Evolutionary conservation across 2,329 filamentous ascomycete genomes (phyloP).

Genomic region (Thielaviopsis cerberus): DNA sequence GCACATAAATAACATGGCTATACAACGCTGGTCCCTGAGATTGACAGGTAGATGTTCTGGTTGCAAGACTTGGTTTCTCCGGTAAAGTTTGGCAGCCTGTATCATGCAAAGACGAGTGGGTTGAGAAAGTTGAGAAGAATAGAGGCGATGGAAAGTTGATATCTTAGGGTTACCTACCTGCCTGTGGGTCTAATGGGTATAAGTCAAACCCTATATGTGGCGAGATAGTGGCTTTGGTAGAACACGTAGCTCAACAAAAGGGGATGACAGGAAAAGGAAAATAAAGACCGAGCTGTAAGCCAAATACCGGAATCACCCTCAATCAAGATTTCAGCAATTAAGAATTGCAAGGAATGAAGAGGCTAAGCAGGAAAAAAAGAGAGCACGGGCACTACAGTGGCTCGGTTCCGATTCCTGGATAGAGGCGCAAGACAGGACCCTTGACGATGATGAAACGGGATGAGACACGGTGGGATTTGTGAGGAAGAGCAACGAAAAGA

Average conservation of each 20-base stretch:
- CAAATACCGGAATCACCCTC: neutral
- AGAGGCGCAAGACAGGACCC: neutral
- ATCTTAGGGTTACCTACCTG: neutral
- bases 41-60: neutral
- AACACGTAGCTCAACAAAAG: neutral
- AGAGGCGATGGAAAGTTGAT: neutral
- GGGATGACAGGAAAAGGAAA: neutral
- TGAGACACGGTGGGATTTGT: neutral
- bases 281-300: neutral
- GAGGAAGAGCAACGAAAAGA: neutral
- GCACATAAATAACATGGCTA: neutral
- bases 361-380: neutral
- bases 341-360: neutral
- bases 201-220: neutral
- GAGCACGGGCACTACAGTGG: neutral
- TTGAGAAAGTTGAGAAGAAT: no score
- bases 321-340: neutral
- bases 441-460: neutral
- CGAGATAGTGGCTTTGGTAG: neutral
- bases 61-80: neutral
- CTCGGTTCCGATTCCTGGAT: neutral
- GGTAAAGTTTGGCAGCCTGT: neutral
- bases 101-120: neutral
- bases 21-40: neutral
- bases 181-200: no score